A percentile compares a stretch with the other conserved stretches of the same genome.
Conservation (phyloP, 108 stramenopile species). For the Cyclotella atomus region DNA sequence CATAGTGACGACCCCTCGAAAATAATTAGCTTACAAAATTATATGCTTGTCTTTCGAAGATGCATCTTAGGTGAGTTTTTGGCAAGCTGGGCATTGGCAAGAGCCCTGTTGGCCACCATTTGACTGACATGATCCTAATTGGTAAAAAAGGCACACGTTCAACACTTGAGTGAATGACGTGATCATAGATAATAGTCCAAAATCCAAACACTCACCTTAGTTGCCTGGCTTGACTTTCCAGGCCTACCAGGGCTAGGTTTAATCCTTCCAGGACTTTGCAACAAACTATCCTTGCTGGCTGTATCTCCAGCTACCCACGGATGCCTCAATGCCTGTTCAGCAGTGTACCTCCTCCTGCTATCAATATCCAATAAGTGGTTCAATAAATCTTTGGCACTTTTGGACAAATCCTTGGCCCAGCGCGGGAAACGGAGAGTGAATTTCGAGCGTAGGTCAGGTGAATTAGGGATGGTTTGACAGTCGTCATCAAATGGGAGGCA, state of each 20-base stretch:
- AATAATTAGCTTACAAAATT: too few relatives aligned
- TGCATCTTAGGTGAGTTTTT: constrained; percentile 42
- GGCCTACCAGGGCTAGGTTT: constrained; percentile 58
- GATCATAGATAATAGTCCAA: background rate
- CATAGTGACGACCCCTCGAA: too few relatives aligned
- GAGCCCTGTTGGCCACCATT: constrained; percentile 51
- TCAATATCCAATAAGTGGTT: constrained; percentile 89
- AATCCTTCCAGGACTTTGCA: constrained; percentile 86
- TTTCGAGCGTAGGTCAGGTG: constrained; percentile 73
- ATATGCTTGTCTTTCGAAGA: constrained; percentile 43
- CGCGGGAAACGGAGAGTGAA: constrained; percentile 93
- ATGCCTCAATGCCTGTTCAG: constrained; percentile 93
- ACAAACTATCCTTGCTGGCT: constrained; percentile 68
- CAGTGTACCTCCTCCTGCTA: constrained; percentile 85
- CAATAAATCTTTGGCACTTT: constrained; percentile 93
- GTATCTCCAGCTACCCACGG: constrained; percentile 93
- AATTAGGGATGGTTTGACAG: constrained; percentile 74
- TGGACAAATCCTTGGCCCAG: constrained; percentile 92
- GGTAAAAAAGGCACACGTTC: background rate
- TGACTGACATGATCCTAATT: constrained; percentile 48
- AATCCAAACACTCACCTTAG: constrained; percentile 17
- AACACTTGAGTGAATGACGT: too few relatives aligned
- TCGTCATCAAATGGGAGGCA: constrained; percentile 99
- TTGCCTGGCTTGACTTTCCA: constrained; percentile 33
- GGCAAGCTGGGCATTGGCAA: constrained; percentile 53